Evolutionary conservation across 352 stramenopile species (phyloP).

Genomic region (Phytophthora kernoviae): DNA sequence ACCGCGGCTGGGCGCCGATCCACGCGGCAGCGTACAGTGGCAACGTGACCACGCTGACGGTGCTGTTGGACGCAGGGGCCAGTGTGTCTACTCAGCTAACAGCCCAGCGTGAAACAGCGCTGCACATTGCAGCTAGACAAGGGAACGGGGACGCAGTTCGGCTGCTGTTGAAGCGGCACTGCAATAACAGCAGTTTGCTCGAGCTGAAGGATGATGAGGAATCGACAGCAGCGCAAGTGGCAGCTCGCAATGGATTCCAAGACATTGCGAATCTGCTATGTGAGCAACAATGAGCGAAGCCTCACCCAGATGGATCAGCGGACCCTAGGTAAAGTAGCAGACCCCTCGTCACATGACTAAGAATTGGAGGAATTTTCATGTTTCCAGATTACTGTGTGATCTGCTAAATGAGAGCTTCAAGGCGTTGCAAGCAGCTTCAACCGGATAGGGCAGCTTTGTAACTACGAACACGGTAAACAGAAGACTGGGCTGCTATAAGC

Average conservation of each 20-base stretch:
- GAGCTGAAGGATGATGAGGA: constrained; percentile 26
- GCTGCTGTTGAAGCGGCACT: constrained; percentile 28
- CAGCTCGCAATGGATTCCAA: constrained; percentile 22
- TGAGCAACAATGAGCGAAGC: not conserved
- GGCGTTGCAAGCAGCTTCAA: constrained; percentile 12
- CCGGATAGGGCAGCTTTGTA: not conserved
- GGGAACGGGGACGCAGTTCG: constrained; percentile 23
- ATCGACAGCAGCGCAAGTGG: constrained; percentile 31
- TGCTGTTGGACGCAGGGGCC: constrained; percentile 30
- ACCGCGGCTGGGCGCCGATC: constrained; percentile 58
- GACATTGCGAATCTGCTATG: constrained; percentile 33
- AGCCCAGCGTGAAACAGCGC: constrained; percentile 30
- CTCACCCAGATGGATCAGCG: not conserved
- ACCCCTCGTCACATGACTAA: too few relatives aligned
- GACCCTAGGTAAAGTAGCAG: not conserved
- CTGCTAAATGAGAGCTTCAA: constrained; percentile 1
- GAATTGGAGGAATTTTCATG: not conserved
- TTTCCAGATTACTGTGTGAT: not conserved
- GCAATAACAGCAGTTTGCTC: constrained; percentile 12
- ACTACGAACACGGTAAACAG: not conserved
- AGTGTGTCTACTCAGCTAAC: constrained; percentile 26
- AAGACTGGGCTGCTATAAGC: not conserved
- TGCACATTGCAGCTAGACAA: constrained; percentile 42
- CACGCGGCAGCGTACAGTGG: constrained; percentile 65
- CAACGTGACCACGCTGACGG: constrained; percentile 16